phyloP scores from a whole-genome alignment of 495 filamentous ascomycete species.

The Cudoniella acicularis region DNA sequence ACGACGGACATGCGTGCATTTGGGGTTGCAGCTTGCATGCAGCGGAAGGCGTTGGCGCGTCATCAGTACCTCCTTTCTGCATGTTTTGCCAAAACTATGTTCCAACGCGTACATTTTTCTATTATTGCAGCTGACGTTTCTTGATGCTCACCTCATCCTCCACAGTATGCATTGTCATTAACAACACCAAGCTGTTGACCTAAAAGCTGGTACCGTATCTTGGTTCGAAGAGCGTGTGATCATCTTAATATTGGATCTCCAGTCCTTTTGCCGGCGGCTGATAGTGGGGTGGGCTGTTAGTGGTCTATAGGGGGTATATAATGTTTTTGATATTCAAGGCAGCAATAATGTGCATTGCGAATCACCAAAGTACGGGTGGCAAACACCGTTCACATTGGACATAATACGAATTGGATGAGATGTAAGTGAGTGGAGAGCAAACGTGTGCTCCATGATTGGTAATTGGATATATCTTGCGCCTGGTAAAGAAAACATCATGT shows the following conservation, averaged over 20 bases:
- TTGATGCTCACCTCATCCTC: neutral
- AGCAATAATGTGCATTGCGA: neutral
- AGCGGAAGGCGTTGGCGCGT: neutral
- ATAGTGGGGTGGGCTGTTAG: neutral
- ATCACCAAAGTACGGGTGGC: neutral
- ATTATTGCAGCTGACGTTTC: neutral
- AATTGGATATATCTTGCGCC: slow-evolving; percentile 1
- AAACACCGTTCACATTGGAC: neutral
- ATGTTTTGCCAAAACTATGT: neutral
- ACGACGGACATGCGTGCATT: neutral
- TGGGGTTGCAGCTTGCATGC: neutral
- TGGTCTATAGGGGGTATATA: neutral
- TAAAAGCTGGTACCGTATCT: neutral
- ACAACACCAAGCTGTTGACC: neutral
- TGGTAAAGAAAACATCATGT: neutral
- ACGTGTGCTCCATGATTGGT: neutral
- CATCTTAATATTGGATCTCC: neutral
- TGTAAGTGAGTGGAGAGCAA: neutral
- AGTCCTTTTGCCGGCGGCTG: slow-evolving; percentile 2
- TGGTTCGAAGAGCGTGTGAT: neutral
- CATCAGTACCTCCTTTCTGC: neutral
- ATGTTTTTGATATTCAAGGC: neutral
- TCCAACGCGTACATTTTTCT: neutral
- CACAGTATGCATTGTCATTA: neutral
- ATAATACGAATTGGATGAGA: too few relatives aligned